Base-by-base conservation (phyloP, 2,329 filamentous ascomycete species). In the Sclerotinia spermophila region DNA sequence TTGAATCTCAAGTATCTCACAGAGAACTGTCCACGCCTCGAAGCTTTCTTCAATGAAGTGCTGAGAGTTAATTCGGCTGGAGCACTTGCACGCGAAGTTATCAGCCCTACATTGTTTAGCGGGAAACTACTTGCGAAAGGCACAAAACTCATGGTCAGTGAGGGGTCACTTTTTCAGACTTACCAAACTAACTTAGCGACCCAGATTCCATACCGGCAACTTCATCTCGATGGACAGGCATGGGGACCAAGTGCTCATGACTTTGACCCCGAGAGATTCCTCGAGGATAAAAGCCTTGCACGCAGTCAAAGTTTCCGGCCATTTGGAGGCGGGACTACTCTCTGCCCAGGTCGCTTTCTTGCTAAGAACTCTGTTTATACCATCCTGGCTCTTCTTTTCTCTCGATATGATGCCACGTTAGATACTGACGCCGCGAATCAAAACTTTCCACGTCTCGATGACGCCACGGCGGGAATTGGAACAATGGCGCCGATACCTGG, bases 131-230 rank as follows among this genome's bases (percentile, higher is more conserved):
- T 69, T 13, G 27, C 11, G 21, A 38, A n/a, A n/a, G 67, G 70
- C 24, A 40, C 27, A 8, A 71, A 62, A 44, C 21, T 71, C 19
- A 42, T 71, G 42, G 58, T 66, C 42, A 81, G 84, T 5, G 30
- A 24, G n/a, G 2, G 11, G 1, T 30, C 5, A 8, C 2, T 21
- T 13, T 35, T 56, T 38, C 17, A 24, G 0, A 2, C 27, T 90
- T 77, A 96, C 97, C 83, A 87, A 86, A 35, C 15, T 67, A 42
- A 58, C 21, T 6, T 11, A 24, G 2, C 13, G 21, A 56, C 51
- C 24, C 19, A 67, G 64, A 56, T 56, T 40, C 60, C 67, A 5
- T 69, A 51, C 60, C 59, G 70, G 5, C 67, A 69, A 38, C 55
- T 71, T n/a, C 70, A 60, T 24, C 27, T 69, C 3, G 70, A 71